These are phyloP conservation scores for Colletotrichum sp. DNA, from an alignment of 2,329 filamentous ascomycete genomes.

Conservation along the genomic window DNA sequence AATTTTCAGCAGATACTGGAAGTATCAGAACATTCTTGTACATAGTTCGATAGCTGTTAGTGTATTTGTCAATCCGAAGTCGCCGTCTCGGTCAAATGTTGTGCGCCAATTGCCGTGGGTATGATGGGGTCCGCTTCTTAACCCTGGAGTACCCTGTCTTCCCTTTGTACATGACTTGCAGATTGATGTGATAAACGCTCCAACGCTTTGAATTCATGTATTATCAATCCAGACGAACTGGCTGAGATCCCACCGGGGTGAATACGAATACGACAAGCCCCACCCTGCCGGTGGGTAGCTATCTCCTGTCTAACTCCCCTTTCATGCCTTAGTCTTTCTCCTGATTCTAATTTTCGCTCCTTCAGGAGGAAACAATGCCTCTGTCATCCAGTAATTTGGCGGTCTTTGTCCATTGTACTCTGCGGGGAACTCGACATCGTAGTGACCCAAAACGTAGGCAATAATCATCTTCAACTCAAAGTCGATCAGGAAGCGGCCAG, in stretches of 20 bases:
- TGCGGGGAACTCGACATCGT: constrained; percentile 17
- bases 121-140: not conserved
- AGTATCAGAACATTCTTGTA: not conserved
- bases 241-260: not conserved
- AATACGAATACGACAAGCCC: not conserved
- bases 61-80: not conserved
- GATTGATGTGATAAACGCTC: not conserved
- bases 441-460: constrained; percentile 12
- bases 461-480: constrained; percentile 37
- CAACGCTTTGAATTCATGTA: not conserved
- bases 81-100: not conserved
- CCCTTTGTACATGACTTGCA: not conserved
- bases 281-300: not conserved
- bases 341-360: constrained; percentile 10
- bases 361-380: constrained; percentile 4
- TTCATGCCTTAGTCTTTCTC: not conserved
- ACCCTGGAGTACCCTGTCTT: not conserved
- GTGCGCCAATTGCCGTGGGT: not conserved
- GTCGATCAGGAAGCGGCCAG: constrained; percentile 32
- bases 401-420: constrained; percentile 19
- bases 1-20: not conserved
- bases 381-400: constrained; percentile 15
- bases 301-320: not conserved
- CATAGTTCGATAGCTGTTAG: not conserved
- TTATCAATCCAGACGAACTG: not conserved